phyloP scores from a whole-genome alignment of 805 yeast species.

The Lipomyces kockii region DNA sequence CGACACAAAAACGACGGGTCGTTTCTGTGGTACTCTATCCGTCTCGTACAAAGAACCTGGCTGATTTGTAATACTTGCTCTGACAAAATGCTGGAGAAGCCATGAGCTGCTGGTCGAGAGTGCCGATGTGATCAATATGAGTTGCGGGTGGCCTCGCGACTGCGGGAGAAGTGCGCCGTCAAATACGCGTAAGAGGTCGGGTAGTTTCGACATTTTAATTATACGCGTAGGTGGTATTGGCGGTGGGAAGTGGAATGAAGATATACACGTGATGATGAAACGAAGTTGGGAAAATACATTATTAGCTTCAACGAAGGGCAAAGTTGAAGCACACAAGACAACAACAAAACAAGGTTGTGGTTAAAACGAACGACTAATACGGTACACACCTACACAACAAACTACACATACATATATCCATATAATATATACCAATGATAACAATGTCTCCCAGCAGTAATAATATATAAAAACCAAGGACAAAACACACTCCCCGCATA shows the following conservation, averaged over 20 bases:
- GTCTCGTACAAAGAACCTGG: background rate
- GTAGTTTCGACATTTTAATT: constrained; percentile 13
- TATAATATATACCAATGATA: constrained; percentile 1
- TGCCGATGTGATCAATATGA: constrained; percentile 15
- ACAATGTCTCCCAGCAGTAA: background rate
- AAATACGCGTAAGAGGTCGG: constrained; percentile 28
- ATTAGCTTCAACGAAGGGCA: background rate
- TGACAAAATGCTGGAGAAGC: constrained; percentile 28
- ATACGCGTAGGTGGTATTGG: background rate
- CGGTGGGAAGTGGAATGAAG: no score
- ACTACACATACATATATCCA: background rate
- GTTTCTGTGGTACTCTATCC: background rate
- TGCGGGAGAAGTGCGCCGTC: constrained; percentile 24
- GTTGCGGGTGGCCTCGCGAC: background rate
- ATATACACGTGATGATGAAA: background rate
- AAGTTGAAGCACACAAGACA: background rate
- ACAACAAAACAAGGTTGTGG: background rate
- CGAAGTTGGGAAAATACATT: background rate
- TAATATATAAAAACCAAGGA: constrained; percentile 1
- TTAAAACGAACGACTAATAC: background rate
- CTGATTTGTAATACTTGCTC: constrained; percentile 1
- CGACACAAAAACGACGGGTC: constrained; percentile 24
- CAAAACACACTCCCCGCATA: background rate
- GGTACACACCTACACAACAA: background rate
- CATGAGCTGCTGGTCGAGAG: constrained; percentile 24